These are phyloP conservation scores for Aureobasidium leucospermi DNA, from an alignment of 2,329 filamentous ascomycete genomes.

Conservation along the genomic window DNA sequence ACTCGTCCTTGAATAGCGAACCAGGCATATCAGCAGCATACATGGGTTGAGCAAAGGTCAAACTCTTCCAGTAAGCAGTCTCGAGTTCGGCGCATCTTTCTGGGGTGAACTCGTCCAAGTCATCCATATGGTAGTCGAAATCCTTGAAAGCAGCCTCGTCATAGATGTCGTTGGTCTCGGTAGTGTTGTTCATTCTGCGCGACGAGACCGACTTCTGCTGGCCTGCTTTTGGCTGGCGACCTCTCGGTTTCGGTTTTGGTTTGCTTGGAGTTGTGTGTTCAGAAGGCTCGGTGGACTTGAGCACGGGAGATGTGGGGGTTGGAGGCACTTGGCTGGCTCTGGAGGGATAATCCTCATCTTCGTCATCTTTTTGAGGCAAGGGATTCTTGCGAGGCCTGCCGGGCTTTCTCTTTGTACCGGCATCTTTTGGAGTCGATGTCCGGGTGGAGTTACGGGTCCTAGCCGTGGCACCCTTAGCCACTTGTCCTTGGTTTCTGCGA, in stretches of 20 bases:
- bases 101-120: conserved; percentile 75
- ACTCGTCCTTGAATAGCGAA: conserved; percentile 82
- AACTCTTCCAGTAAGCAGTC: conserved; percentile 91
- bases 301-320: conserved; percentile 36
- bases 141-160: conserved; percentile 86
- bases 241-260: conserved; percentile 31
- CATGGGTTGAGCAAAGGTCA: conserved; percentile 89
- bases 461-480: conserved; percentile 30
- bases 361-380: conserved; percentile 21
- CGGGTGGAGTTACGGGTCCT: conserved; percentile 20
- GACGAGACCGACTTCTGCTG: conserved; percentile 71
- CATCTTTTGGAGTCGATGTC: conserved; percentile 18
- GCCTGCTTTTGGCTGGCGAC: conserved; percentile 47
- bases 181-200: conserved; percentile 75
- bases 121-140: conserved; percentile 83
- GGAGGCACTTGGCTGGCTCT: conserved; percentile 27
- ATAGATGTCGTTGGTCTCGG: conserved; percentile 68
- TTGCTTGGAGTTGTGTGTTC: conserved; percentile 27
- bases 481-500: conserved; percentile 51
- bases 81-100: conserved; percentile 94
- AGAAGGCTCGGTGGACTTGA: conserved; percentile 44
- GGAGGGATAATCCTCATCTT: not conserved
- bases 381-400: conserved; percentile 39
- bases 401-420: conserved; percentile 41
- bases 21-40: conserved; percentile 97